Conservation (phyloP, 169 alveolate genomes). For the Plasmodium chabaudi region DNA sequence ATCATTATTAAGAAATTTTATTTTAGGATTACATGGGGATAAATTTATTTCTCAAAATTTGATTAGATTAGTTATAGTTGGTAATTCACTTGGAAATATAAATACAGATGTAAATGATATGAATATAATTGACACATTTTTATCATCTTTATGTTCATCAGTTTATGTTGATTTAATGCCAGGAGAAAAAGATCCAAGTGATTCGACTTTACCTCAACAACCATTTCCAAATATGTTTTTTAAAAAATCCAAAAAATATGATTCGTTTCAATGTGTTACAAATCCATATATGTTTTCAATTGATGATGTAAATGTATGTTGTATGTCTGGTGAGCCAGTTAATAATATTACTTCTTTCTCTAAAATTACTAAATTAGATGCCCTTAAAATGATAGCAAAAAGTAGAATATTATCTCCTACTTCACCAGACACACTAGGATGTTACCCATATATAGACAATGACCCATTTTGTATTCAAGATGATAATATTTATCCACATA, state of each 20-base stretch:
- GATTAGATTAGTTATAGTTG: conserved; percentile 76
- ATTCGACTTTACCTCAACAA: conserved; percentile 80
- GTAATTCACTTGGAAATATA: conserved; percentile 69
- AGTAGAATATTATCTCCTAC: conserved; percentile 83
- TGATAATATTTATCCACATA: conserved; percentile 77
- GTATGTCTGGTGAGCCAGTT: conserved; percentile 85
- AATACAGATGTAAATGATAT: conserved; percentile 41
- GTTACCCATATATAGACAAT: conserved; percentile 78
- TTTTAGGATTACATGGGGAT: conserved; percentile 71
- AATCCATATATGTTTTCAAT: conserved; percentile 80
- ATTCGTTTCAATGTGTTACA: conserved; percentile 76
- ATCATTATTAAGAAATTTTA: conserved; percentile 58
- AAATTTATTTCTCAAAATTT: conserved; percentile 32
- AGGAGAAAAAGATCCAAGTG: conserved; percentile 81
- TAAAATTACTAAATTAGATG: conserved; percentile 28
- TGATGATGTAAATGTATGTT: conserved; percentile 78
- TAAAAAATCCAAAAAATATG: conserved; percentile 46
- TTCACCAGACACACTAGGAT: conserved; percentile 82
- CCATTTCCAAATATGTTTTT: conserved; percentile 79
- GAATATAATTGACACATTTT: conserved; percentile 25
- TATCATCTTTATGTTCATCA: conserved; percentile 45
- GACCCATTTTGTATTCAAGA: conserved; percentile 81
- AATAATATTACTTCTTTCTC: conserved; percentile 75
- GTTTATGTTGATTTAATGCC: conserved; percentile 80
- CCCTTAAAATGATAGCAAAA: conserved; percentile 76